Conservation (phyloP, 345 rosid species). For the Pugionium dolabratum region DNA sequence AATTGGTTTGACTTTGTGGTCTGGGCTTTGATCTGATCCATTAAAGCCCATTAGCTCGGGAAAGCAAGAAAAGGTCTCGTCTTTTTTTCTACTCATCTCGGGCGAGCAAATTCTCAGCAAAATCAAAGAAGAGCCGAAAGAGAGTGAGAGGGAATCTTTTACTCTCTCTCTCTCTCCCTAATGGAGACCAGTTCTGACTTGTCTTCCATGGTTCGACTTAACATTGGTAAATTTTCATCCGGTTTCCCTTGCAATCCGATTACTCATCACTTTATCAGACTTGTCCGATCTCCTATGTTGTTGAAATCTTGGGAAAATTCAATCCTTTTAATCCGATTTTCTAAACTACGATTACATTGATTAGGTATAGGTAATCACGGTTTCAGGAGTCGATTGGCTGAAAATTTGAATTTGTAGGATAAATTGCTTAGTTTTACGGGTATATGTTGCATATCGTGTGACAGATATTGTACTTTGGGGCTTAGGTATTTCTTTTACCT, state of each 20-base stretch:
- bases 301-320: neutral
- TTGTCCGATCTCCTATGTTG: neutral
- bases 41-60: too few relatives aligned
- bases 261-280: neutral
- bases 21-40: too few relatives aligned
- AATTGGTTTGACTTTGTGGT: too few relatives aligned
- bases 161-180: constrained; percentile 3
- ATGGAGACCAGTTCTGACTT: constrained; percentile 43
- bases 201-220: constrained; percentile 72
- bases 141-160: constrained; percentile 8
- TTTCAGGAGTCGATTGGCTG: too few relatives aligned
- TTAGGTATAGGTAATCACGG: too few relatives aligned
- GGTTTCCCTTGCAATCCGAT: neutral
- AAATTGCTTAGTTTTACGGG: neutral
- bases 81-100: too few relatives aligned
- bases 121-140: constrained; percentile 19
- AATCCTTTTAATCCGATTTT: neutral
- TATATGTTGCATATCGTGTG: neutral
- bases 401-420: too few relatives aligned
- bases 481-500: neutral
- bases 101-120: constrained; percentile 14
- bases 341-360: too few relatives aligned
- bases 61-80: too few relatives aligned
- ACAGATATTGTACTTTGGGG: neutral
- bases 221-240: constrained; percentile 53